Evolutionary conservation across 2,329 filamentous ascomycete genomes (phyloP), one percentile per base, ranked within the genome.

Genomic region (Westerdykella ornata): DNA sequence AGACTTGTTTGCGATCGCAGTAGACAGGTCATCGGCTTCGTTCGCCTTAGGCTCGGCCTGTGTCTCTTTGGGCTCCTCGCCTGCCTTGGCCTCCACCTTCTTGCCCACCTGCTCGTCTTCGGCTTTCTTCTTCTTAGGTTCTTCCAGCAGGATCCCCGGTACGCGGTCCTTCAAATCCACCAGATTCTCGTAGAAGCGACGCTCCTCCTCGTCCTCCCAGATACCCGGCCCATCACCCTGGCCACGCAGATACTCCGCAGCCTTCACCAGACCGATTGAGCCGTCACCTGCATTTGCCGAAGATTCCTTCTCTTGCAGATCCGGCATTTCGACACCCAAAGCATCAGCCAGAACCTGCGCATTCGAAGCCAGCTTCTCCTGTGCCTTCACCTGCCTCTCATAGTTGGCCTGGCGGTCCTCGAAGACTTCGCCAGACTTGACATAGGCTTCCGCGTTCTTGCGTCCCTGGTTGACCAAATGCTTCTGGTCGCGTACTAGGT

Each of bases 161-260:
- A 98, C 92, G 54, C 95, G 94, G 53, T 94, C 92, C 61, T 94
- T 95, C 13, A 98, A 72, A 60, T 98, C 92, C 11, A 94, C 85
- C 9, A 98, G 68, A 50, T 96, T 97, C 71, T 98, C 92, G 68
- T 98, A 98, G 65, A 98, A 98, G 46, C 92, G 85, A 45, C 92
- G 82, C 67, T 98, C 90, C 41, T 98, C 92, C 60, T 98, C 92
- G 55, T 98, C 92, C 69, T 96, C 89, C 92, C 92, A 98, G 48
- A 98, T 97, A 0, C 92, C 92, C 17, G 89, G 79, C 15, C 88
- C 89, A 44, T 97, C 90, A 16, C 83, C 84, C 62, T 94, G 86
- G 11, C 88, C 89, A 29, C 88, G 84, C 30, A 97, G 73, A 58
- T 96, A 97, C 54, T 97, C 90, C 1, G 88, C 87, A 9, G 89